A percentile compares a stretch with the other conserved stretches of the same genome.
phyloP scores from a whole-genome alignment of 1,284 basidiomycete genomes.

The Ganoderma leucocontextum region DNA sequence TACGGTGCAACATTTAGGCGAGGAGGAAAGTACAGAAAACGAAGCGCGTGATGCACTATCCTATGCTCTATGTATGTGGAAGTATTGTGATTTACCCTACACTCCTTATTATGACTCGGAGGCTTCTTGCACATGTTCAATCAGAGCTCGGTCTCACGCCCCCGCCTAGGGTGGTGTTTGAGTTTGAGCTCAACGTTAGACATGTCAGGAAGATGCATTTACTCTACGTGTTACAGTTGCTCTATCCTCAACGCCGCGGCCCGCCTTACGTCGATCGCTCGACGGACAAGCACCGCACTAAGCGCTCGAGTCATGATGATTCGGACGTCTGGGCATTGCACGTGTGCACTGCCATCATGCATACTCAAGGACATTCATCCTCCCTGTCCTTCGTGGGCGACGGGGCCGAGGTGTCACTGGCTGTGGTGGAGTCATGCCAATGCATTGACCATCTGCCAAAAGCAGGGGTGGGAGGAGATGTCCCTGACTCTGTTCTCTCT shows the following conservation, averaged over 20 bases:
- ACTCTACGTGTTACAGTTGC: not conserved
- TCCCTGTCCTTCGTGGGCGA: not conserved
- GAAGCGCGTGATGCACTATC: constrained; percentile 5
- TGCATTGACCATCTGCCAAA: not conserved
- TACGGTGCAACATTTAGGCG: constrained; percentile 19
- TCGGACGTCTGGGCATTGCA: not conserved
- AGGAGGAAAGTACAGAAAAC: constrained; percentile 33
- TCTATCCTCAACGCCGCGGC: not conserved
- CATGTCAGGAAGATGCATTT: not conserved
- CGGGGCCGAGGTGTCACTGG: not conserved
- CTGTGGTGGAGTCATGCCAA: not conserved
- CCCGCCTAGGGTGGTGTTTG: not conserved
- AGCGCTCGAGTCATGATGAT: not conserved
- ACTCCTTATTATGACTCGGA: not conserved
- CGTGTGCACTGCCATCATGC: not conserved
- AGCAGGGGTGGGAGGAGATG: not conserved
- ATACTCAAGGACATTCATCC: not conserved
- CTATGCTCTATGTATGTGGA: constrained; percentile 5
- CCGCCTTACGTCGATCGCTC: not conserved
- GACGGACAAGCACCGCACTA: not conserved
- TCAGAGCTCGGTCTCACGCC: no score
- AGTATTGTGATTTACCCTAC: not conserved
- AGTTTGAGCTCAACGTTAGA: not conserved
- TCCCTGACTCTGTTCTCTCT: not conserved
- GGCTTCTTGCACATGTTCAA: not conserved